Evolutionary conservation across 495 filamentous ascomycete species (phyloP).

Genomic region (Geoglossum glabrum): DNA sequence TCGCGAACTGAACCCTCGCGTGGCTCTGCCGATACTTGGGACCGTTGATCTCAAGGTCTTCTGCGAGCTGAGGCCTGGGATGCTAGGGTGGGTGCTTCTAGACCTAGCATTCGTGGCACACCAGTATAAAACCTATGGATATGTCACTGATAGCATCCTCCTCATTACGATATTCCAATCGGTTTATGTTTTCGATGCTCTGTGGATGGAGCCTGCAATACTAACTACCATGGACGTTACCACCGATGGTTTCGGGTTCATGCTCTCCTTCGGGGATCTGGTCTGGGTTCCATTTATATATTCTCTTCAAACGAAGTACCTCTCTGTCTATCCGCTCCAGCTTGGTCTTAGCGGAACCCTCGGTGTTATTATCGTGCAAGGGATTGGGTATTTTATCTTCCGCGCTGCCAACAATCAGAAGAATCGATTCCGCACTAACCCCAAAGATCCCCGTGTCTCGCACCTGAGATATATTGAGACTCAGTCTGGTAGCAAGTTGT

Average conservation of each 20-base stretch:
- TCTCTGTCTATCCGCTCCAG: constrained; percentile 58
- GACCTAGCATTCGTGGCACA: constrained; percentile 71
- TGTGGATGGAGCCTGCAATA: constrained; percentile 82
- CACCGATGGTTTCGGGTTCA: constrained; percentile 87
- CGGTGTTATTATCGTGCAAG: constrained; percentile 42
- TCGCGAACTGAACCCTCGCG: constrained; percentile 83
- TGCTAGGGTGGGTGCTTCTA: constrained; percentile 76
- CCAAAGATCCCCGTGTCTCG: constrained; percentile 56
- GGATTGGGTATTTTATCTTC: constrained; percentile 70
- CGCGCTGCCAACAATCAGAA: constrained; percentile 82
- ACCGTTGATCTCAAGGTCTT: constrained; percentile 81
- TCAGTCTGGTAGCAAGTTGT: constrained; percentile 54
- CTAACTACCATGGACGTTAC: constrained; percentile 94
- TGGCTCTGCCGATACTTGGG: constrained; percentile 57
- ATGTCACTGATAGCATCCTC: constrained; percentile 71
- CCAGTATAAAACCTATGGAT: constrained; percentile 69
- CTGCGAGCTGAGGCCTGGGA: constrained; percentile 76
- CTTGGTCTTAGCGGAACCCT: constrained; percentile 45
- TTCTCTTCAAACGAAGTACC: constrained; percentile 69
- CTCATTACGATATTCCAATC: constrained; percentile 61
- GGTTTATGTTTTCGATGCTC: constrained; percentile 66
- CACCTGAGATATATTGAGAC: constrained; percentile 82
- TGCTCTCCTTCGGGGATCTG: constrained; percentile 89
- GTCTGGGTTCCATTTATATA: constrained; percentile 90
- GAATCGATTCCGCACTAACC: constrained; percentile 79